These are phyloP conservation scores for Staphylotrichum longicolle DNA, from an alignment of 495 filamentous ascomycete genomes.

Conservation along the genomic window DNA sequence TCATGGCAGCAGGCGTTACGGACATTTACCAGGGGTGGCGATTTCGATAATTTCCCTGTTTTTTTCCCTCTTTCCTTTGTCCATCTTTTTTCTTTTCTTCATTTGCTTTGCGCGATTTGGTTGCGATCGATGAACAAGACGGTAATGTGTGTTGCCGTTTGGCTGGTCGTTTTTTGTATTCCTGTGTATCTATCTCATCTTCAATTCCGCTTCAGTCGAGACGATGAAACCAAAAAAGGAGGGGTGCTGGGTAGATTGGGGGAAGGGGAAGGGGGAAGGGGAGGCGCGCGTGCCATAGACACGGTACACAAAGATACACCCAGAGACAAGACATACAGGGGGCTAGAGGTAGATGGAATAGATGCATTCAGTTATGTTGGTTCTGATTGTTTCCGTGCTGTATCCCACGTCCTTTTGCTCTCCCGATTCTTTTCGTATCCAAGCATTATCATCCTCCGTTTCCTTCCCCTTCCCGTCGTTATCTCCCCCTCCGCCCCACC, in stretches of 20 bases:
- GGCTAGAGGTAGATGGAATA: constrained; percentile 16
- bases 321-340: constrained; percentile 1
- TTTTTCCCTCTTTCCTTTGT: constrained; percentile 7
- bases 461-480: no score
- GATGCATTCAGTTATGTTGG: background rate
- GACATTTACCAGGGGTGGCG: background rate
- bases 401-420: background rate
- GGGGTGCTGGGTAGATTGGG: background rate
- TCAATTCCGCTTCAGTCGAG: no score
- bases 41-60: background rate
- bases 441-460: background rate
- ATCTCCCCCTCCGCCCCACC: no score
- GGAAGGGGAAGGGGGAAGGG: background rate
- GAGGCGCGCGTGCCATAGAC: constrained; percentile 6
- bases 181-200: background rate
- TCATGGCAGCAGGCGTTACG: constrained; percentile 17
- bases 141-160: constrained; percentile 1
- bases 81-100: constrained; percentile 16
- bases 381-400: background rate
- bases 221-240: background rate
- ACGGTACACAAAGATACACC: constrained; percentile 8
- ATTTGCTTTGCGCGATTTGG: constrained; percentile 1
- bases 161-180: constrained; percentile 9
- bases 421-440: background rate
- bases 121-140: constrained; percentile 1